phyloP scores from a whole-genome alignment of 805 yeast genomes.

The Yarrowia yakushimensis region DNA sequence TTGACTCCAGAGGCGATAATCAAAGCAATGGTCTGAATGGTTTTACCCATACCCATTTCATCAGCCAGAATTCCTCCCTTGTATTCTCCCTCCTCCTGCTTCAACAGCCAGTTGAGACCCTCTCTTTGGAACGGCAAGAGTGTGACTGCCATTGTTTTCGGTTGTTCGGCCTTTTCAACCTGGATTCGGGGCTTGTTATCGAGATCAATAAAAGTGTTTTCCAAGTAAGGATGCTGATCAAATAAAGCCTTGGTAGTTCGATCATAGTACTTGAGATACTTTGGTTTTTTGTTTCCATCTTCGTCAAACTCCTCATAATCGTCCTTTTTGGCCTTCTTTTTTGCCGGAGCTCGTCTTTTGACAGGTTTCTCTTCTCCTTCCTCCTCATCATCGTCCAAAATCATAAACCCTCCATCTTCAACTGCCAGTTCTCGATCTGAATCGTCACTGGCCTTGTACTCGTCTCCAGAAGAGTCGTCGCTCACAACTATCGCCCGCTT shows the following conservation, averaged over 20 bases:
- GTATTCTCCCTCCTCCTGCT: slow-evolving; percentile 71
- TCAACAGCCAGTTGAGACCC: slow-evolving; percentile 83
- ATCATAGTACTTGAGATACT: slow-evolving; percentile 37
- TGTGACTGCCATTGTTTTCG: slow-evolving; percentile 67
- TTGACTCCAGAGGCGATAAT: slow-evolving; percentile 66
- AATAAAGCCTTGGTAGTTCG: slow-evolving; percentile 65
- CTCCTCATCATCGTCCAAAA: background rate
- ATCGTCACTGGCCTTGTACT: background rate
- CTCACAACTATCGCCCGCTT: slow-evolving; percentile 8
- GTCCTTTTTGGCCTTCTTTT: slow-evolving; percentile 12
- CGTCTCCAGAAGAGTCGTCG: slow-evolving; percentile 11
- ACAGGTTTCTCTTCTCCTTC: background rate
- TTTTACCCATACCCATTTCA: slow-evolving; percentile 99
- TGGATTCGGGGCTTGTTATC: slow-evolving; percentile 46
- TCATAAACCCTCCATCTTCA: slow-evolving; percentile 10
- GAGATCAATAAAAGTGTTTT: slow-evolving; percentile 65
- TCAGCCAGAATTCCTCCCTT: slow-evolving; percentile 94
- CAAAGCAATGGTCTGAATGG: slow-evolving; percentile 90
- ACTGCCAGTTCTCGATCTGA: background rate
- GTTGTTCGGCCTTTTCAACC: slow-evolving; percentile 56
- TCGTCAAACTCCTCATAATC: slow-evolving; percentile 2
- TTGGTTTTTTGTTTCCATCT: slow-evolving; percentile 5
- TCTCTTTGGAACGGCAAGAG: slow-evolving; percentile 89
- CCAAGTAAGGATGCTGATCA: slow-evolving; percentile 74
- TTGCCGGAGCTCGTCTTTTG: background rate